Evolutionary conservation across 2,329 filamentous ascomycete species (phyloP).

Genomic region (Colletotrichum sp.): DNA sequence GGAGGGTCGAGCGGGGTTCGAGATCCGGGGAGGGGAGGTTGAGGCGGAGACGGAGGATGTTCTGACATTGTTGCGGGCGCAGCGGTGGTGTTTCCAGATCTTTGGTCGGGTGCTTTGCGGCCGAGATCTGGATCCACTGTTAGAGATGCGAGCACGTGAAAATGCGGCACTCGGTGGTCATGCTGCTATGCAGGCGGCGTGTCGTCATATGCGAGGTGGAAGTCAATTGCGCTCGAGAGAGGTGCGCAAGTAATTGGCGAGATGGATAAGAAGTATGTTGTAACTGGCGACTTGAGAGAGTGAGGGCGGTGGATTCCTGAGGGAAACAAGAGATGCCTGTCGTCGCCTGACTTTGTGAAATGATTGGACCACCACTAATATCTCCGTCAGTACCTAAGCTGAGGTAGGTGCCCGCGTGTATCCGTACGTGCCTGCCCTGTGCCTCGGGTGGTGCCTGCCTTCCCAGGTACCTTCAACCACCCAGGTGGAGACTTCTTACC

Average conservation of each 20-base stretch:
- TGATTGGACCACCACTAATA: not conserved
- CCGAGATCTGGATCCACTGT: not conserved
- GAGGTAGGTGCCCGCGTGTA: no score
- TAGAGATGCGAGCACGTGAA: not conserved
- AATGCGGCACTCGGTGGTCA: not conserved
- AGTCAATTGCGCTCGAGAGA: not conserved
- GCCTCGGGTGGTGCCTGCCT: not conserved
- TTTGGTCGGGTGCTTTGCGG: not conserved
- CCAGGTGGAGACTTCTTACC: no score
- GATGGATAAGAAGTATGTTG: no score
- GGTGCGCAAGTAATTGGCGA: not conserved
- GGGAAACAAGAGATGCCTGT: not conserved
- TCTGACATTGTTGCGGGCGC: not conserved
- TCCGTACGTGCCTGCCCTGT: no score
- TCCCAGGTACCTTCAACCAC: no score
- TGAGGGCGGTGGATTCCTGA: not conserved
- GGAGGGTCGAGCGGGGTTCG: slow-evolving; percentile 16
- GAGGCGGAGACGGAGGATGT: not conserved
- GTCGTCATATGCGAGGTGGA: not conserved
- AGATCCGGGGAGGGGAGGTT: not conserved
- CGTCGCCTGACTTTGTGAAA: not conserved
- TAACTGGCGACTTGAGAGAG: no score
- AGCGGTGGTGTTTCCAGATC: not conserved
- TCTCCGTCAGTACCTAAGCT: no score
- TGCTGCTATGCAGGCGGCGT: not conserved